Evolutionary conservation across 2,329 filamentous ascomycete genomes (phyloP).

Genomic region (Alternaria conjuncta): DNA sequence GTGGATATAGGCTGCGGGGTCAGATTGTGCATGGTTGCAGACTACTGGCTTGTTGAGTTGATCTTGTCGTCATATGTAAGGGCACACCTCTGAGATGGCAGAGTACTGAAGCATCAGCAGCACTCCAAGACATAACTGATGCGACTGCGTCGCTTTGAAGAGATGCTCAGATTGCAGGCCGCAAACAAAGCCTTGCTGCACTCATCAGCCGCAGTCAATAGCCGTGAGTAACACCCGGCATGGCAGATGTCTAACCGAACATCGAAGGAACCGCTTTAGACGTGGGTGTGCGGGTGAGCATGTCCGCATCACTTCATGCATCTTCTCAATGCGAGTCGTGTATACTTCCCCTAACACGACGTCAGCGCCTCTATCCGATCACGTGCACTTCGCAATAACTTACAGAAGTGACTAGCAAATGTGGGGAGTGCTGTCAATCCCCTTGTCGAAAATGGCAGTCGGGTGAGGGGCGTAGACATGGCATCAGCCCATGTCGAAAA

Average conservation of each 20-base stretch:
- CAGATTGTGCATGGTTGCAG: neutral
- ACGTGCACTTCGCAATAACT: constrained; percentile 35
- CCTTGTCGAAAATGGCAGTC: constrained; percentile 15
- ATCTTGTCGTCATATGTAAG: neutral
- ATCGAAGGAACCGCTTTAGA: neutral
- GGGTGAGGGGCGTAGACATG: constrained; percentile 23
- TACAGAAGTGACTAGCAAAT: constrained; percentile 18
- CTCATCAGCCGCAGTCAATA: neutral
- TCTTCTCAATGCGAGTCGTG: constrained; percentile 1
- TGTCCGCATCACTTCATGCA: neutral
- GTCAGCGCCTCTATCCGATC: constrained; percentile 8
- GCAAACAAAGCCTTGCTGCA: neutral
- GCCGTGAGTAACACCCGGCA: neutral
- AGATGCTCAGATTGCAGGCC: neutral
- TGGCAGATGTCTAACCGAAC: neutral
- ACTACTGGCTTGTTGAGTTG: neutral
- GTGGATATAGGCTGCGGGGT: neutral
- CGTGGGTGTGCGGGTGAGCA: neutral
- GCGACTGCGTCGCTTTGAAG: neutral
- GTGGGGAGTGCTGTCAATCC: constrained; percentile 15
- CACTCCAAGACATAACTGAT: neutral
- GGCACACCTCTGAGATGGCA: neutral
- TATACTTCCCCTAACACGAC: neutral
- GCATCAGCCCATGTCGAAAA: constrained; percentile 11
- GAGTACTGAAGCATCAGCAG: neutral